Percentiles rank a stretch among this genome's conserved stretches.
Conservation (phyloP, 2,329 filamentous ascomycete species). For the Penicillium rolfsii region DNA sequence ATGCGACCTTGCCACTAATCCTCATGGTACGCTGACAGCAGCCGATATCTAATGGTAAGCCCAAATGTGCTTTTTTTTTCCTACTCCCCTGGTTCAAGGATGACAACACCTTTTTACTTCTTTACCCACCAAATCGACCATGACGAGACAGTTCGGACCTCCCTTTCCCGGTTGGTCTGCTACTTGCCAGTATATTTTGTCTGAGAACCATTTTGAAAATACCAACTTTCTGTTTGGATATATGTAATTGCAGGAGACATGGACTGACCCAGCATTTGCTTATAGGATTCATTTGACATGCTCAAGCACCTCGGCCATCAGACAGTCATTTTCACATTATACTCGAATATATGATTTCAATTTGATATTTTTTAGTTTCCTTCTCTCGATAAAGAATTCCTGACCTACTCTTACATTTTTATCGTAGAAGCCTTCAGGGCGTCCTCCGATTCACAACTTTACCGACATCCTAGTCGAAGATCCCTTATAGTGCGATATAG, state of each 20-base stretch:
- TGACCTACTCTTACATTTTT: background rate
- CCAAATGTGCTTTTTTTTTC: constrained; percentile 8
- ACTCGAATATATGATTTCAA: background rate
- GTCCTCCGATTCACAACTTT: constrained; percentile 14
- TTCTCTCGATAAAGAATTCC: background rate
- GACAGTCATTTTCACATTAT: background rate
- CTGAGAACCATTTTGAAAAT: constrained; percentile 52
- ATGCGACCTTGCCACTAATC: constrained; percentile 20
- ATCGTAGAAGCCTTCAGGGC: constrained; percentile 4
- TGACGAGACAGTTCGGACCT: constrained; percentile 66
- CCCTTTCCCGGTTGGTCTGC: constrained; percentile 66
- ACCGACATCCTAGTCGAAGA: constrained; percentile 23
- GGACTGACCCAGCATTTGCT: constrained; percentile 8
- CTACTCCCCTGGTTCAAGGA: constrained; percentile 50
- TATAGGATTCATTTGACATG: background rate
- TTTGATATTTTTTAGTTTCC: background rate
- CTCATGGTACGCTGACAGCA: background rate
- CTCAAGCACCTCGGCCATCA: background rate
- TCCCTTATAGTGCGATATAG: constrained; percentile 13
- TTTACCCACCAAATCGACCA: constrained; percentile 69
- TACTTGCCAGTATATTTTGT: constrained; percentile 74
- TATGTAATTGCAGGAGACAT: constrained; percentile 13
- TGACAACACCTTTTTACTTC: constrained; percentile 65
- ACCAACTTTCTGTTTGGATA: background rate
- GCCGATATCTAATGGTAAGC: constrained; percentile 30